Evolutionary conservation across 2,329 filamentous ascomycete genomes (phyloP), one percentile per base, ranked within the genome.

Genomic region (Corniculantispora saksenae): DNA sequence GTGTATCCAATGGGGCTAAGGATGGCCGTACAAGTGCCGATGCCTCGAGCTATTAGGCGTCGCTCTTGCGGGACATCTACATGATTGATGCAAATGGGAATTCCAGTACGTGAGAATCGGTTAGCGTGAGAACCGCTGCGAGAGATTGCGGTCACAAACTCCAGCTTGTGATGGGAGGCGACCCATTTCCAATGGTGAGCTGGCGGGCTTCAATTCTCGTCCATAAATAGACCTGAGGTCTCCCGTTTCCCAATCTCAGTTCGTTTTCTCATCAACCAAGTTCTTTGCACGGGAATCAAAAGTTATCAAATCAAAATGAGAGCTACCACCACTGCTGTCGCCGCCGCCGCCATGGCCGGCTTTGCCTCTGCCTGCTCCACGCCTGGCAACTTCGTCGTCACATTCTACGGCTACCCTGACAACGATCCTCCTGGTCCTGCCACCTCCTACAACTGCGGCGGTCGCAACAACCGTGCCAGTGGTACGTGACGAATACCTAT

Each of bases 341-440:
- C 65, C 43, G 63, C 29, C 38, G 61, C 63, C 47, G 57, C 65
- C 15, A 56, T 70, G 40, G 65, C 66, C 32, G 66, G 66, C 61
- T 38, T 68, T 29, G 25, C 56, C 47, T 61, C 66, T 40, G 67
- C 68, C 61, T 70, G 68, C 58, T 67, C 66, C 23, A 70, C 67
- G 27, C 67, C 68, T 12, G 67, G 67, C 29, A 68, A 70, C 47
- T 70, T 51, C 61, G 43, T 68, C 15, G 63, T 70, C 29, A 70
- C 68, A 4, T 70, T 70, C 27, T 70, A 70, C 48, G 68, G 68
- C 32, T 70, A 66, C 32, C 68, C 68, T 15, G 68, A 70, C 50
- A 70, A 70, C 43, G 63, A 65, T 54, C 68, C 68, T 53, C 66
- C 68, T 13, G 67, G 68, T 19, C 64, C 68, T n/a, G 68, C 40